phyloP scores from a whole-genome alignment of 208 protist genomes.

The Trypanosoma melophagium region DNA sequence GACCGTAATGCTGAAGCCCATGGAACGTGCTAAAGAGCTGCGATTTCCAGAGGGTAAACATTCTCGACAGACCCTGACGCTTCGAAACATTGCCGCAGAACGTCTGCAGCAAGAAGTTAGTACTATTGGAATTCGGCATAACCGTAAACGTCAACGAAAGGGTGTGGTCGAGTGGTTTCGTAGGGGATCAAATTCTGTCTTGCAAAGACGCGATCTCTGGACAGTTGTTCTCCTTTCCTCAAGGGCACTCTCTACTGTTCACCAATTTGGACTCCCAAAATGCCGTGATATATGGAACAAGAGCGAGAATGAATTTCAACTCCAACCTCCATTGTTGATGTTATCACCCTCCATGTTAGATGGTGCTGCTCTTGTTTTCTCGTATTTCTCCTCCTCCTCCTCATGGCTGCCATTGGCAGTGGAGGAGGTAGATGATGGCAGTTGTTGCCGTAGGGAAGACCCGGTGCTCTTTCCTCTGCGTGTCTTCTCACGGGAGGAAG shows the following conservation, averaged over 20 bases:
- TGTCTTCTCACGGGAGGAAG: constrained; percentile 23
- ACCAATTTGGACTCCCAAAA: not conserved
- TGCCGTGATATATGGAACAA: not conserved
- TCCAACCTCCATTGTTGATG: not conserved
- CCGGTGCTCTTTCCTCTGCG: constrained; percentile 4
- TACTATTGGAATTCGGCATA: not conserved
- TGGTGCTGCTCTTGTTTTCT: no score
- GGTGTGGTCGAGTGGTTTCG: not conserved
- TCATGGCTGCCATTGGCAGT: constrained; percentile 8
- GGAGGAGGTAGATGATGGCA: not conserved
- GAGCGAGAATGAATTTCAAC: not conserved
- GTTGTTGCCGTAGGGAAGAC: not conserved
- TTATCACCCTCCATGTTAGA: not conserved
- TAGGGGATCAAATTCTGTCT: not conserved
- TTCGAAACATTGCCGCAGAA: constrained; percentile 23
- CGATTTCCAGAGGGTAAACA: constrained; percentile 24
- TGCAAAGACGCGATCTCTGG: not conserved
- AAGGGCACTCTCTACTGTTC: not conserved
- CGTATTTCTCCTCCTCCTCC: not conserved
- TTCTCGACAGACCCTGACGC: constrained; percentile 15
- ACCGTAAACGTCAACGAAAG: not conserved
- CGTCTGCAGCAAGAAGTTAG: not conserved
- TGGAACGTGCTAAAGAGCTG: constrained; percentile 7
- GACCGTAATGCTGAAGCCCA: not conserved
- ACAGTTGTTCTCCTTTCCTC: not conserved